Percentiles rank a stretch among this genome's conserved stretches.
phyloP scores from a whole-genome alignment of 2,329 filamentous ascomycete species.

The Diaporthe batatas region DNA sequence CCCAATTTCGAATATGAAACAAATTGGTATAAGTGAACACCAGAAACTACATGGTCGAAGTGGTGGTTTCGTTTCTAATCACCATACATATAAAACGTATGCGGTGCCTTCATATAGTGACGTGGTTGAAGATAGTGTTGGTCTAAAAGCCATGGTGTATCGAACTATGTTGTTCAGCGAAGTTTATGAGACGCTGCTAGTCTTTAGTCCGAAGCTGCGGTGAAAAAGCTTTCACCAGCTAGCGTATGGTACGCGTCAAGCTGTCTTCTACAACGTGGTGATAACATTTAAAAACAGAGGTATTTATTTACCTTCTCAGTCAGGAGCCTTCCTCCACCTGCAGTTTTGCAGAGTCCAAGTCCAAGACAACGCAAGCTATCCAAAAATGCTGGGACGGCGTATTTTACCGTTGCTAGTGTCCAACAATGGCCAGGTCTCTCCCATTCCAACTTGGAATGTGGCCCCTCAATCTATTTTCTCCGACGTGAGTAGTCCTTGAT shows the following conservation, averaged over 20 bases:
- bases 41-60: too few relatives aligned
- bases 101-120: too few relatives aligned
- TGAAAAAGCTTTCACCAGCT: background rate
- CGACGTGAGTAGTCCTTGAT: background rate
- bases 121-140: background rate
- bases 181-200: background rate
- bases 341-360: background rate
- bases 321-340: background rate
- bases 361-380: background rate
- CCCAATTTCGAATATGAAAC: too few relatives aligned
- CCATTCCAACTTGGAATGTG: slow-evolving; percentile 16
- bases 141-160: background rate
- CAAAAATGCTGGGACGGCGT: background rate
- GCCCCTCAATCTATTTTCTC: slow-evolving; percentile 22
- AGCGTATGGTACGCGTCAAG: background rate
- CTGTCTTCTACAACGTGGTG: background rate
- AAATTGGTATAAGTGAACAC: too few relatives aligned
- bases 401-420: background rate
- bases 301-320: too few relatives aligned
- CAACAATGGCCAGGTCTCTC: slow-evolving; percentile 11
- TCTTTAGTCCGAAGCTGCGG: background rate
- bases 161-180: background rate
- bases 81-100: too few relatives aligned
- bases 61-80: too few relatives aligned
- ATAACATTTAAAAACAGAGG: too few relatives aligned